A percentile compares a stretch with the other conserved stretches of the same genome.
These are phyloP conservation scores for Trypanosoma caninum DNA, from an alignment of 208 protist genomes.

Conservation along the genomic window DNA sequence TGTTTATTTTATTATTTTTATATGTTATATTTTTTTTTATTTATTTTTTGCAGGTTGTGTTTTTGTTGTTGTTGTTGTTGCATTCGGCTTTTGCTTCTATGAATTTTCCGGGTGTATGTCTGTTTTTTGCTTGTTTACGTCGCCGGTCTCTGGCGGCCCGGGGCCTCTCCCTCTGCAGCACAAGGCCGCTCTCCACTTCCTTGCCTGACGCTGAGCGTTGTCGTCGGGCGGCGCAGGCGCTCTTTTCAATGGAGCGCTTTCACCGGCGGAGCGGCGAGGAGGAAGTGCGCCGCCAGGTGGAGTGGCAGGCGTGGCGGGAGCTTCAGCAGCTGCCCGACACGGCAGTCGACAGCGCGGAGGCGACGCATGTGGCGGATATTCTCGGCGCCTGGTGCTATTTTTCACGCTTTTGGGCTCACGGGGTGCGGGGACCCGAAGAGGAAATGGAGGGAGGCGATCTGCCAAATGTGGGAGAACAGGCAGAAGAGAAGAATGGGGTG, in stretches of 20 bases:
- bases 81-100: no score
- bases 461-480: no score
- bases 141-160: not conserved
- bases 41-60: no score
- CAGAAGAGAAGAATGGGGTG: not conserved
- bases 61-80: no score
- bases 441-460: not conserved
- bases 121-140: not conserved
- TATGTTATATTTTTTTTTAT: not conserved
- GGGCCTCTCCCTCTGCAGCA: not conserved
- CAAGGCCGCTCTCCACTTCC: not conserved
- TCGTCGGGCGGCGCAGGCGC: conserved; percentile 2
- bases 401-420: conserved; percentile 45
- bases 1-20: conserved; percentile 2
- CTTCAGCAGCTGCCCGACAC: conserved; percentile 39
- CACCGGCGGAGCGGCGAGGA: conserved; percentile 7
- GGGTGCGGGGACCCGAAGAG: conserved; percentile 48
- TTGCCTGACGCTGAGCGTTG: not conserved
- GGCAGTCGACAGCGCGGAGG: conserved; percentile 29
- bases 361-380: conserved; percentile 45
- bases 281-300: conserved; percentile 14
- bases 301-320: conserved; percentile 48
- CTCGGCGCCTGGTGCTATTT: conserved; percentile 66
- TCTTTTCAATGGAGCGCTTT: conserved; percentile 25
- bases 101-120: not conserved